phyloP scores from a whole-genome alignment of 345 rosid species.

The Sisymbrium altissimum region DNA sequence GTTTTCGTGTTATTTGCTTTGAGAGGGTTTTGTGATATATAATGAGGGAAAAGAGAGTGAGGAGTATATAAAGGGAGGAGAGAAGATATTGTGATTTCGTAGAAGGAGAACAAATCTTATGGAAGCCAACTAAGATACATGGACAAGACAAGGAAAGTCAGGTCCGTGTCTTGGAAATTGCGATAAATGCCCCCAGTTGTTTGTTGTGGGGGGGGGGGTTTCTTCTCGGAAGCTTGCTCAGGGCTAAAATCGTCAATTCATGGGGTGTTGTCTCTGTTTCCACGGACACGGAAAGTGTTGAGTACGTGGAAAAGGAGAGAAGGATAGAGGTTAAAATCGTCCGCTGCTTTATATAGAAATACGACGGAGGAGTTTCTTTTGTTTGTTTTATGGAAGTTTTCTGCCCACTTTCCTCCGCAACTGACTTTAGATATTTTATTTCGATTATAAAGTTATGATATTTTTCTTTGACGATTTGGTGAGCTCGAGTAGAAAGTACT shows the following conservation, averaged over 20 bases:
- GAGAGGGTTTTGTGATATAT: background rate
- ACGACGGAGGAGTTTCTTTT: background rate
- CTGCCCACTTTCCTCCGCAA: constrained; percentile 5
- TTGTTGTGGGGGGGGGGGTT: background rate
- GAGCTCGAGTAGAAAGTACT: too few relatives aligned
- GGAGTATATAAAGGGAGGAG: constrained; percentile 22
- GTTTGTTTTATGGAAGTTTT: background rate
- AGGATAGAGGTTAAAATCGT: constrained; percentile 9
- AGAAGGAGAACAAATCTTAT: background rate
- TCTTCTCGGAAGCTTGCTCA: constrained; percentile 39
- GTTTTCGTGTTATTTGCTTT: too few relatives aligned
- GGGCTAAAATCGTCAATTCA: constrained; percentile 19
- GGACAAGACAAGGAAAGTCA: background rate
- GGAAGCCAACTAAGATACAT: background rate
- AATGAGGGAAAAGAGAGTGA: background rate
- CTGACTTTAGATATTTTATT: background rate
- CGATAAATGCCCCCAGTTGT: background rate
- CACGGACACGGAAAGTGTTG: background rate
- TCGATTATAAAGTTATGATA: background rate
- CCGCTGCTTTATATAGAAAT: background rate
- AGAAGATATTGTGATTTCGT: background rate
- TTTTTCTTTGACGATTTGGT: too few relatives aligned
- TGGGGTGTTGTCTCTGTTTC: constrained; percentile 3
- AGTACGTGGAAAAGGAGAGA: too few relatives aligned
- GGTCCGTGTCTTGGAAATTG: constrained; percentile 7